Evolutionary conservation across 306 rosid species (phyloP), one percentile per base, ranked within the genome.

Genomic region (Acacia crassicarpa): DNA sequence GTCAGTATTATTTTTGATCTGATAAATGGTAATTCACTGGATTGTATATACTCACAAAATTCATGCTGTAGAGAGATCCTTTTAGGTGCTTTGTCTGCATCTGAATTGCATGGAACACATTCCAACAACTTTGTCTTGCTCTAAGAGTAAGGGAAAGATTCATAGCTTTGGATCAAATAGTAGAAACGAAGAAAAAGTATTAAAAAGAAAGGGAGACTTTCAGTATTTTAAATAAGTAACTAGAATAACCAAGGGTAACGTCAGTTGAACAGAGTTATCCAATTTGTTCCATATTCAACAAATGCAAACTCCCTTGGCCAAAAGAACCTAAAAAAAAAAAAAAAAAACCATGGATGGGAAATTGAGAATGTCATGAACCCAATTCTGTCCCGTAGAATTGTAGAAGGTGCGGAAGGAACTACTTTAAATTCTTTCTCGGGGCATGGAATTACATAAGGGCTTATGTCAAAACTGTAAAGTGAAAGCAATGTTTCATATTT

Each of bases 21-120:
- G n/a, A 32, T 91, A 30, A 88, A 86, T 56, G 95, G 97, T 93
- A 89, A 38, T 27, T 16, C n/a, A 15, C 56, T 16, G 16, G 4
- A 35, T 82, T 49, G 22, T 43, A 63, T 35, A 10, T 56, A 23
- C 46, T 27, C 41, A 2, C 43, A 20, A 58, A 11, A 11, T 23
- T 41, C 46, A 23, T 62, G 58, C 8, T 5, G 3, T 10, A 63
- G 22, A 48, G 23, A 56, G 38, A 15, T 62, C 48, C 44, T 80
- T 46, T 35, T 25, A 46, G 33, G 8, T 9, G 16, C 68, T 49
- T 62, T 73, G 67, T 13, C n/a, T 63, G 68, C 67, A 48, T 81
- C 25, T 51, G 56, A 10, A 59, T 2, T 30, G 9, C 13, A 6
- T 48, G 54, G 43, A 48, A 15, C 7, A 17, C 35, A 27, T 25